Conservation (phyloP, 225 moss, liverwort and hornwort genomes). For the Neckera pumila region DNA sequence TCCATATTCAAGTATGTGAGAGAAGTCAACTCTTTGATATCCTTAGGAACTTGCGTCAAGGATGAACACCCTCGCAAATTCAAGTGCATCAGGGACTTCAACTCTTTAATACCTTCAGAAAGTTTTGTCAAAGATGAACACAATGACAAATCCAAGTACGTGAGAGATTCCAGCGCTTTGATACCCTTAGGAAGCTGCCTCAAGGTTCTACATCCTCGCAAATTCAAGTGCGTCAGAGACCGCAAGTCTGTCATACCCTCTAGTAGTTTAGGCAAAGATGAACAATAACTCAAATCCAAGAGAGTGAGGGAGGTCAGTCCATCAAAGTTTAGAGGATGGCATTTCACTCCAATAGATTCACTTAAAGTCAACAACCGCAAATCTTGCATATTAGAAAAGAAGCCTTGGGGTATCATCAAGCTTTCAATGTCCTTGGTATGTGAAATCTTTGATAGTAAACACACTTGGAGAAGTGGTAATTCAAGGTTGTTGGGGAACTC, state of each 20-base stretch:
- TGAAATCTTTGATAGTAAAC: neutral
- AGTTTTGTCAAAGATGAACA: no score
- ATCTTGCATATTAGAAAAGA: neutral
- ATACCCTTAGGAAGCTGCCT: no score
- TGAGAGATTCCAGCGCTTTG: no score
- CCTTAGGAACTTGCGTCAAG: no score
- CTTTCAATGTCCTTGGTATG: neutral
- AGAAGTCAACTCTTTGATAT: no score
- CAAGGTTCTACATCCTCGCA: no score
- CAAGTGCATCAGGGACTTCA: no score
- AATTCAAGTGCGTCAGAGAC: neutral
- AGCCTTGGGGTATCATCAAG: neutral
- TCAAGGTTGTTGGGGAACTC: neutral
- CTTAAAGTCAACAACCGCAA: neutral
- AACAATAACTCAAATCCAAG: neutral
- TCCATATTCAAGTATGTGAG: no score
- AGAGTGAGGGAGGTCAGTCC: neutral
- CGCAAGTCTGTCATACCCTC: no score
- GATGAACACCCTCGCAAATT: no score
- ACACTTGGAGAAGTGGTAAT: neutral
- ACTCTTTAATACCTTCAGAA: no score
- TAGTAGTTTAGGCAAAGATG: no score
- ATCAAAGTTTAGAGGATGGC: neutral
- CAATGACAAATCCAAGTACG: accelerated
- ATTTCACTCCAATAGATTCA: accelerated